Conservation (phyloP, 2,329 filamentous ascomycete species). For the Cercospora sp. region DNA sequence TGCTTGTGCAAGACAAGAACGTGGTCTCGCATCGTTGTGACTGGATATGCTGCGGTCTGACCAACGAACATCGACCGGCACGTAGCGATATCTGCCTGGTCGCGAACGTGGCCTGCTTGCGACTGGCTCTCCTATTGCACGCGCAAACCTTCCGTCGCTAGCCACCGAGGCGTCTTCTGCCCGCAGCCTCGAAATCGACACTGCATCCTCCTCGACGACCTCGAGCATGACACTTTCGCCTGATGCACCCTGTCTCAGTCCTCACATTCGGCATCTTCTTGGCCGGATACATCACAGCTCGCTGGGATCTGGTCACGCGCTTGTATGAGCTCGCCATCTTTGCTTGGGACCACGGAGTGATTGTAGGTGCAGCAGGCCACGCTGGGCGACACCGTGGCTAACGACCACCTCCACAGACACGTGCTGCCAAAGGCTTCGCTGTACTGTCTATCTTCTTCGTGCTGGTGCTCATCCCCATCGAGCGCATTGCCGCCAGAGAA, state of each 20-base stretch:
- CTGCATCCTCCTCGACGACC: neutral
- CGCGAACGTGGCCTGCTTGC: neutral
- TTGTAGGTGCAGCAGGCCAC: constrained; percentile 57
- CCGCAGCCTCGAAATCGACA: neutral
- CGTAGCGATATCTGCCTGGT: neutral
- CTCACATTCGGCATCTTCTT: constrained; percentile 97
- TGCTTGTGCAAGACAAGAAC: neutral
- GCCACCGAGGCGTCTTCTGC: constrained; percentile 8
- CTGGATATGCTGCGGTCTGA: neutral
- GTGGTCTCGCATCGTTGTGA: neutral
- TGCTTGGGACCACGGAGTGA: constrained; percentile 97
- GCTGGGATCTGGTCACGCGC: constrained; percentile 96
- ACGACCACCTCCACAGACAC: constrained; percentile 57
- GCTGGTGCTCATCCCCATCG: constrained; percentile 77
- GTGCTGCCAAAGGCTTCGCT: constrained; percentile 81
- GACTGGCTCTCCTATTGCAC: neutral
- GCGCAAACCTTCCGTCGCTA: constrained; percentile 1
- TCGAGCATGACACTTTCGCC: constrained; percentile 17
- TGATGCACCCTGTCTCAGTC: constrained; percentile 96
- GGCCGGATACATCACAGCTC: constrained; percentile 98
- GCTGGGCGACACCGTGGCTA: neutral
- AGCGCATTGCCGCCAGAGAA: constrained; percentile 78
- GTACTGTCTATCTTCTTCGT: constrained; percentile 83
- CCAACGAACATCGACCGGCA: neutral
- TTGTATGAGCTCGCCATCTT: constrained; percentile 97